Evolutionary conservation across 805 yeast species (phyloP).

Genomic region (Brettanomyces custersianus): DNA sequence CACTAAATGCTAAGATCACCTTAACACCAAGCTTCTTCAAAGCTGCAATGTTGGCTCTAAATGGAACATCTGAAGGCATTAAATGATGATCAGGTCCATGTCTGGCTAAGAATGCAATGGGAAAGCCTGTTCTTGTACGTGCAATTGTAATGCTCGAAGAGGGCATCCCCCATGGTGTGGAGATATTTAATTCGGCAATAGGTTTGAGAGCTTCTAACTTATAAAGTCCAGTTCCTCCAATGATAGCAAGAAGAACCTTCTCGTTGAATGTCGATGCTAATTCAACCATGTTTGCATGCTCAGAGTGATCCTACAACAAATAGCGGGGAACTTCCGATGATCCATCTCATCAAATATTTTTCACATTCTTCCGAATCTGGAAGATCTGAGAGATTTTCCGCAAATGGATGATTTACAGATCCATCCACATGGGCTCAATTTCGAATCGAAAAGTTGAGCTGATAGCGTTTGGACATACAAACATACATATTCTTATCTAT

Average conservation of each 20-base stretch:
- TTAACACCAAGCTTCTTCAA: constrained; percentile 79
- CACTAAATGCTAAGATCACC: constrained; percentile 85
- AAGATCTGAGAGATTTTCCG: neutral
- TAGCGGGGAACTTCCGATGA: neutral
- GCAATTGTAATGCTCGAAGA: constrained; percentile 90
- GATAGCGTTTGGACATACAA: too few relatives aligned
- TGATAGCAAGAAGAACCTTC: constrained; percentile 75
- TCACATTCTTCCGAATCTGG: neutral
- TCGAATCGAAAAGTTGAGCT: too few relatives aligned
- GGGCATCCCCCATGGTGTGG: constrained; percentile 97
- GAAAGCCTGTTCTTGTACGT: constrained; percentile 65
- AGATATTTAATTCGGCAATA: constrained; percentile 70
- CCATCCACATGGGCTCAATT: too few relatives aligned
- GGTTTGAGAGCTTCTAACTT: constrained; percentile 74
- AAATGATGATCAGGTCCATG: constrained; percentile 88
- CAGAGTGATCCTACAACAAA: neutral
- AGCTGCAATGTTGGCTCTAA: constrained; percentile 92
- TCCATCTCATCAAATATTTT: neutral
- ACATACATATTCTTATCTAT: neutral
- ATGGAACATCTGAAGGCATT: constrained; percentile 88
- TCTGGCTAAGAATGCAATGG: constrained; percentile 89
- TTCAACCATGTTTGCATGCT: constrained; percentile 1
- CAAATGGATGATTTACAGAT: neutral
- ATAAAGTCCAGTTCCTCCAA: constrained; percentile 98
- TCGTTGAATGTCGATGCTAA: constrained; percentile 46